phyloP scores from a whole-genome alignment of 768 basidiomycete genomes.

The Amanita phalloides region DNA sequence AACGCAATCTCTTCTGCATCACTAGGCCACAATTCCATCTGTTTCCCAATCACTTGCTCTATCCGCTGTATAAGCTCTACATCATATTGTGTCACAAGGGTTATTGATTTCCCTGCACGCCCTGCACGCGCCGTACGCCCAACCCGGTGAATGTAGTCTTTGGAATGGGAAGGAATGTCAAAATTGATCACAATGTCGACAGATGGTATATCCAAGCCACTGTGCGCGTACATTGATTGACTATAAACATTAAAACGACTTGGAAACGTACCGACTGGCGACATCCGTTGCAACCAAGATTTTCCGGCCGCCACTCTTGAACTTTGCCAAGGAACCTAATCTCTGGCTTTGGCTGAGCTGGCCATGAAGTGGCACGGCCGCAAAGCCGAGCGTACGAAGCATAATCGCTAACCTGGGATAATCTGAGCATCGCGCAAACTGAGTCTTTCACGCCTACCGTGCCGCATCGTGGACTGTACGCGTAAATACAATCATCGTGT shows the following conservation, averaged over 20 bases:
- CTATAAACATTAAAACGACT: neutral
- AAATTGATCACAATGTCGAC: constrained; percentile 98
- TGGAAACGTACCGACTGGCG: constrained; percentile 64
- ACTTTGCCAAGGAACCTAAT: constrained; percentile 87
- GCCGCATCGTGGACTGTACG: constrained; percentile 92
- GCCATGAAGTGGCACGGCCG: constrained; percentile 92
- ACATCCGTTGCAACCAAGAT: constrained; percentile 95
- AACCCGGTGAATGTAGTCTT: constrained; percentile 98
- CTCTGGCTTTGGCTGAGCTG: constrained; percentile 91
- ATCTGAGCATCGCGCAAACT: neutral
- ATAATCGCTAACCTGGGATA: constrained; percentile 71
- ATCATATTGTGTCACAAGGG: constrained; percentile 97
- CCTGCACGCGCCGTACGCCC: constrained; percentile 97
- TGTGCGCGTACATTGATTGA: constrained; percentile 15
- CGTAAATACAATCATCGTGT: constrained; percentile 94
- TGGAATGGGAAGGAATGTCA: constrained; percentile 94
- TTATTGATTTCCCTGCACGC: constrained; percentile 93
- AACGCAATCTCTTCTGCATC: constrained; percentile 85
- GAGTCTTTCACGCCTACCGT: constrained; percentile 30
- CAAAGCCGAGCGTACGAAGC: constrained; percentile 82
- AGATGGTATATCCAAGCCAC: constrained; percentile 90
- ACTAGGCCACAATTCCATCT: constrained; percentile 81
- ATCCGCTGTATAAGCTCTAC: constrained; percentile 94
- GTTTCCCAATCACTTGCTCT: constrained; percentile 84
- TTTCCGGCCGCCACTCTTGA: constrained; percentile 87